Base-by-base conservation (phyloP, 805 yeast species). In the Ogataea pilisensis region DNA sequence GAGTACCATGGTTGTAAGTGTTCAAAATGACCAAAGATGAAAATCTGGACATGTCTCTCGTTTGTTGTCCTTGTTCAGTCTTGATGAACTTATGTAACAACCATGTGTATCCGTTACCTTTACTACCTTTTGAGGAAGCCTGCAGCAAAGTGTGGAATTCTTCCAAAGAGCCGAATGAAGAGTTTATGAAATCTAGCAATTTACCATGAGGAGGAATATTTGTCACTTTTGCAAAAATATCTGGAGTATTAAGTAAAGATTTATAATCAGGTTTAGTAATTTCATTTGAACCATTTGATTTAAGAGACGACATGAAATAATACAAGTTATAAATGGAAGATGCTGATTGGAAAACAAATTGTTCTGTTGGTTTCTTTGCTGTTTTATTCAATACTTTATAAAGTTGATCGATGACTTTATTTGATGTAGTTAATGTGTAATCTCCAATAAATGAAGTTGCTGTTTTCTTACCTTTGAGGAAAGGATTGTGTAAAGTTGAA, bases 91-190 rank as follows among this genome's bases (percentile, higher is more conserved):
- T 72, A 43, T 91, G 95, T 18, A 89, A 82, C 16, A 93, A 68
- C 93, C 97, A 93, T 9, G 90, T 85, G 63, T 74, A 80, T 3
- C 99, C 99, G 61, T 87, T 91, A 37, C 98, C 97, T 45, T 82
- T 78, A 45, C 88, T 76, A 4, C 83, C 74, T 37, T 70, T 64
- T 9, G 91, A 87, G 1, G 93, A 79, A 43, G 77, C 75, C 43
- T 85, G 57, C 33, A 93, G 62, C 35, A 86, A 71, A 1, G 85
- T 76, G 51, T 84, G 74, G 58, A 93, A 82, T 58, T 88, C 95
- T 13, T 73, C 76, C 8, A 87, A 46, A 0, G 90, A 79, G 6
- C 95, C 96, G 63, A 89, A 89, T 2, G 82, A 75, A 31, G 70
- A 65, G 17, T 64, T 63, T 21, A 86, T 69, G 65, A 84, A 76